Base-by-base conservation (phyloP, 2,329 filamentous ascomycete species). In the Venturiaceae sp. region DNA sequence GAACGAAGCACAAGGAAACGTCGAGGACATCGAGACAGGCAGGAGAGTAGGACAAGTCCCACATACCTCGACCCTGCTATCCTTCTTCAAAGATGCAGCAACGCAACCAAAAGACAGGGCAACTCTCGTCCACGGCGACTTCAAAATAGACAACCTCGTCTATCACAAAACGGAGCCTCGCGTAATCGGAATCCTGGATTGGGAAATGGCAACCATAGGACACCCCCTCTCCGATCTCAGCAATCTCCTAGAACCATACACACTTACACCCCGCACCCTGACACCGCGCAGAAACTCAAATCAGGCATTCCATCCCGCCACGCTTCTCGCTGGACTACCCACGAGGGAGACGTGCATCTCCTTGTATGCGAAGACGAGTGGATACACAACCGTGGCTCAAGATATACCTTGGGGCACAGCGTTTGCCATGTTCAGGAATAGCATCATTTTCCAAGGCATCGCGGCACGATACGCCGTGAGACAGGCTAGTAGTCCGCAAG, bases 161-260 rank as follows among this genome's bases (percentile, higher is more conserved):
- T 96, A 92, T 70, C 88, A 95, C 74, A 85, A 86, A 73, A 90
- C 87, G 0, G 85, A 90, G 70, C 83, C 90, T 8, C 78, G 84
- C 58, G 90, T 96, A 19, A 90, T 95, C 72, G 91, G 90, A 3
- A 89, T 96, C 55, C 75, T 96, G 6, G 91, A 96, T 75, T 96
- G 91, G 91, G 91, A 96, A 74, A 94, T 96, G 88, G 90, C 89
- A 33, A 96, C 91, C 0, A 83, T 95, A 55, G 91, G 91, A 30
- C 91, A 96, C 70, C 91, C 91, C 1, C 80, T 95, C 32, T 90
- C 87, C 13, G 91, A 96, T 70, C 78, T 95, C 53, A 84, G 85
- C 69, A 95, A 95, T 72, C 77, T 95, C 33, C 69, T 83, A 14
- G 64, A 64, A n/a, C 72, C 72, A 2, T 74, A 66, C 62, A 70